These are phyloP conservation scores for Ceratocystis huliohia DNA, from an alignment of 2,329 filamentous ascomycete species.

Conservation along the genomic window DNA sequence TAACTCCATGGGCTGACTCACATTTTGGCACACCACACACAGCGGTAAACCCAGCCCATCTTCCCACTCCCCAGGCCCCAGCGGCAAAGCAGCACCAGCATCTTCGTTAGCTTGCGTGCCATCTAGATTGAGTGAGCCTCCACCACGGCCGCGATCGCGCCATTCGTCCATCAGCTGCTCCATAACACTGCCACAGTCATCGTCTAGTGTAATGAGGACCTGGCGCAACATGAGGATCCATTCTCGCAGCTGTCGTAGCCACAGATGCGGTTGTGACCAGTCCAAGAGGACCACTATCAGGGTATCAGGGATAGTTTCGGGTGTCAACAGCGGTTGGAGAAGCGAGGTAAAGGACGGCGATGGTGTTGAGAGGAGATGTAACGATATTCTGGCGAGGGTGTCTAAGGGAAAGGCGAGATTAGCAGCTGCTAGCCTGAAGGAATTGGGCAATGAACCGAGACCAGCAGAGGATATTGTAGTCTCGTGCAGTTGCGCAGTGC, in stretches of 20 bases:
- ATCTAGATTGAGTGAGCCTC: constrained; percentile 50
- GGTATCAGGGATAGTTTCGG: constrained; percentile 72
- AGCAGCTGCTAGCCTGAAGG: background rate
- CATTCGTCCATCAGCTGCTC: constrained; percentile 73
- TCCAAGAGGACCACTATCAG: constrained; percentile 85
- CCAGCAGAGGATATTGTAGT: no score
- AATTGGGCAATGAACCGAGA: background rate
- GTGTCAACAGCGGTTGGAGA: constrained; percentile 70
- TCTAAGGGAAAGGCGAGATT: constrained; percentile 38
- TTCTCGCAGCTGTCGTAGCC: constrained; percentile 75
- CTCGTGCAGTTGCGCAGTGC: no score
- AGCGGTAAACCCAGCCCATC: constrained; percentile 76
- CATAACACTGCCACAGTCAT: constrained; percentile 68
- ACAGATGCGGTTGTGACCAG: constrained; percentile 88
- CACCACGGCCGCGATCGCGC: constrained; percentile 60
- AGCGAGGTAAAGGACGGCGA: constrained; percentile 72
- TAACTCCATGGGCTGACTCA: constrained; percentile 32
- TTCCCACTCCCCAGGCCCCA: constrained; percentile 87
- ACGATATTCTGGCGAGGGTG: constrained; percentile 74
- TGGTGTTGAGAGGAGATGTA: constrained; percentile 78
- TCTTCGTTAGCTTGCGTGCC: constrained; percentile 49
- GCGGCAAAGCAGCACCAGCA: constrained; percentile 56
- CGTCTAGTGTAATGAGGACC: constrained; percentile 59
- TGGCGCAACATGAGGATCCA: constrained; percentile 79
- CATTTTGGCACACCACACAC: constrained; percentile 92